Percentiles rank a stretch among this genome's conserved stretches.
Conservation (phyloP, 2,329 filamentous ascomycete genomes). For the Cytospora piceae region DNA sequence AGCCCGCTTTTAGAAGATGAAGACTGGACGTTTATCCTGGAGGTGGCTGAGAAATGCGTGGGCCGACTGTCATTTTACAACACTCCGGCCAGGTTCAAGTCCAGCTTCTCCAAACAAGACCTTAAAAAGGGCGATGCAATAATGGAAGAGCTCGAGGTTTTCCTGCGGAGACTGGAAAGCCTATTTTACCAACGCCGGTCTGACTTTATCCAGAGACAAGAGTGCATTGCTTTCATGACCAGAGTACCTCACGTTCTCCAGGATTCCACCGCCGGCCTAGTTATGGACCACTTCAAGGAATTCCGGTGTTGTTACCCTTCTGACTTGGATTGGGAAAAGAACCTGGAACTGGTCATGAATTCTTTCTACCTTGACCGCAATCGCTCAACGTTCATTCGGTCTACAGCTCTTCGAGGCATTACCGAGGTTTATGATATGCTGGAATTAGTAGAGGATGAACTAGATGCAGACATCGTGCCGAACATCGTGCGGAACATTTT, state of each 20-base stretch:
- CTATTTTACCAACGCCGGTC: constrained; percentile 50
- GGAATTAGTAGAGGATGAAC: constrained; percentile 61
- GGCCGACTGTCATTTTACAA: constrained; percentile 12
- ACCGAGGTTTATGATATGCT: constrained; percentile 63
- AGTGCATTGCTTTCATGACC: constrained; percentile 69
- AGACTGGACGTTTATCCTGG: constrained; percentile 66
- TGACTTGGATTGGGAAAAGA: constrained; percentile 68
- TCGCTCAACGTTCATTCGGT: constrained; percentile 64
- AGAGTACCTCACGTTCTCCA: constrained; percentile 64
- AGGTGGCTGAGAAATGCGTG: constrained; percentile 60
- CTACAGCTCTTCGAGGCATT: constrained; percentile 64
- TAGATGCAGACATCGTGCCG: constrained; percentile 59
- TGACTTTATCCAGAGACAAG: constrained; percentile 66
- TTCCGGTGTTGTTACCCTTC: constrained; percentile 74
- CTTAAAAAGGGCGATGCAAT: constrained; percentile 43
- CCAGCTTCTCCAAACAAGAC: constrained; percentile 36
- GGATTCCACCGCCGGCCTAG: constrained; percentile 64
- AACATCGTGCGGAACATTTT: constrained; percentile 66
- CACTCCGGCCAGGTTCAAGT: constrained; percentile 23
- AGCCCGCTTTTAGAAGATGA: constrained; percentile 64
- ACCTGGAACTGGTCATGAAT: constrained; percentile 62
- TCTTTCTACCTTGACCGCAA: constrained; percentile 66
- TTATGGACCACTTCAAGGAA: constrained; percentile 70
- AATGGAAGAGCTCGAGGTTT: constrained; percentile 46
- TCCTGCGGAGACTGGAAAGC: constrained; percentile 55